Conservation (phyloP, 352 stramenopile genomes). For the Thalassiosira hispida region DNA sequence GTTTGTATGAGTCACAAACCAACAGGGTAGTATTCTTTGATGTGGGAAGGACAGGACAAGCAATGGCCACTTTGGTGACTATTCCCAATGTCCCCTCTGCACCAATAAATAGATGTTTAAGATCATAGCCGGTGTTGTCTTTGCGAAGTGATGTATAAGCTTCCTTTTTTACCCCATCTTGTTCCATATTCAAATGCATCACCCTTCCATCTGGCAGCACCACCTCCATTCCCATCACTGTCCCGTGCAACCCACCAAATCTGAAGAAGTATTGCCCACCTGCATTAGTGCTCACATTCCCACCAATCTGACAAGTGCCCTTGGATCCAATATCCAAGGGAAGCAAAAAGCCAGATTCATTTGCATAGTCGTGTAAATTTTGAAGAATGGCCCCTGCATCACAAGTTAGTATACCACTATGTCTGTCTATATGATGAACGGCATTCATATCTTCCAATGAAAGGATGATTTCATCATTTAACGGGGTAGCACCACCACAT, state of each 20-base stretch:
- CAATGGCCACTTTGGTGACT: constrained; percentile 91
- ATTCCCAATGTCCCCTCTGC: constrained; percentile 95
- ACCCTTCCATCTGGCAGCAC: constrained; percentile 92
- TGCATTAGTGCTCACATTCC: constrained; percentile 95
- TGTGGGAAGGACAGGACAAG: constrained; percentile 82
- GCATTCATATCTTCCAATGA: constrained; percentile 91
- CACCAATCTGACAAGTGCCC: constrained; percentile 95
- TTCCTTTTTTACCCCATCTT: too few species aligned
- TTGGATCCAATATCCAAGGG: constrained; percentile 97
- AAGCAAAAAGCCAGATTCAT: constrained; percentile 90
- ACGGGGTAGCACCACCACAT: too few species aligned
- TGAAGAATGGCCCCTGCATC: constrained; percentile 94
- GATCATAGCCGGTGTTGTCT: constrained; percentile 97
- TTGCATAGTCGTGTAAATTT: constrained; percentile 90
- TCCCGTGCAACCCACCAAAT: constrained; percentile 94
- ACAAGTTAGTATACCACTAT: constrained; percentile 71
- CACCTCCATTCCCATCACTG: constrained; percentile 93
- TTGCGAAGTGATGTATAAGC: too few species aligned
- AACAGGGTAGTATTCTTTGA: constrained; percentile 90
- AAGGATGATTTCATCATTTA: too few species aligned
- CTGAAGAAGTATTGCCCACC: constrained; percentile 92
- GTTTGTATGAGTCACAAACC: constrained; percentile 89
- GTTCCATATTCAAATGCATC: constrained; percentile 89
- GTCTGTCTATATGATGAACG: constrained; percentile 90
- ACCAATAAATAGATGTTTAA: constrained; percentile 97